phyloP scores from a whole-genome alignment of 2,329 filamentous ascomycete species.

The Cercospora sp. region DNA sequence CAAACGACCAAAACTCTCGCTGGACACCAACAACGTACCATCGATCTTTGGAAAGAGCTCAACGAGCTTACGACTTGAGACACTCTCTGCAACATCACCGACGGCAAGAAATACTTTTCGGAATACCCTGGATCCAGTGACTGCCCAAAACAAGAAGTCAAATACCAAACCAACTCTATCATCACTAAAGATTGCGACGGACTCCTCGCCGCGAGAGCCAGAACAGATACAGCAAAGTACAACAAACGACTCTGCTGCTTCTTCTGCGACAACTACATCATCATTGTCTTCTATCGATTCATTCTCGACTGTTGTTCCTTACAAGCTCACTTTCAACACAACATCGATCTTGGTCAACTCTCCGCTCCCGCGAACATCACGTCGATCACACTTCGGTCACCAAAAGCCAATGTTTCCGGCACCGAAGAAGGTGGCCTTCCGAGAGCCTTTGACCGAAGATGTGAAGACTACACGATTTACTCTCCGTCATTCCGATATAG shows the following conservation, averaged over 20 bases:
- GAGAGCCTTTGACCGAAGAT: conserved; percentile 58
- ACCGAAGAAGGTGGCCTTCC: conserved; percentile 60
- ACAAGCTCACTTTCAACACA: conserved; percentile 50
- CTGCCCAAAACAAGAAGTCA: neutral
- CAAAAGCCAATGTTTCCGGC: conserved; percentile 54
- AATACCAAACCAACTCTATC: neutral
- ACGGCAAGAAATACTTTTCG: conserved; percentile 63
- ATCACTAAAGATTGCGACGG: neutral
- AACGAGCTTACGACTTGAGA: conserved; percentile 56
- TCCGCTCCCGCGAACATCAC: conserved; percentile 40
- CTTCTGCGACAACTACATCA: conserved; percentile 41
- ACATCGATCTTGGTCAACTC: conserved; percentile 51
- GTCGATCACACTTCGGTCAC: conserved; percentile 36
- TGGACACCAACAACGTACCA: conserved; percentile 55
- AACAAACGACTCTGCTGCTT: conserved; percentile 36
- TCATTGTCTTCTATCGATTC: conserved; percentile 40
- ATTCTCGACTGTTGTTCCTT: conserved; percentile 42
- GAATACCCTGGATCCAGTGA: conserved; percentile 57
- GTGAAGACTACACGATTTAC: conserved; percentile 59
- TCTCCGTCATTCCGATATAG: conserved; percentile 58
- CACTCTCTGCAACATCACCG: conserved; percentile 59
- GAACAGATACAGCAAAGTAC: neutral
- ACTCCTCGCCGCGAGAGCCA: neutral
- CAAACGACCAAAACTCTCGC: conserved; percentile 60
- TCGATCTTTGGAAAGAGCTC: conserved; percentile 56